Evolutionary conservation across 305 asterid genomes (phyloP), one percentile per base, ranked within the genome.

Genomic region (Fraxinus dipetala): DNA sequence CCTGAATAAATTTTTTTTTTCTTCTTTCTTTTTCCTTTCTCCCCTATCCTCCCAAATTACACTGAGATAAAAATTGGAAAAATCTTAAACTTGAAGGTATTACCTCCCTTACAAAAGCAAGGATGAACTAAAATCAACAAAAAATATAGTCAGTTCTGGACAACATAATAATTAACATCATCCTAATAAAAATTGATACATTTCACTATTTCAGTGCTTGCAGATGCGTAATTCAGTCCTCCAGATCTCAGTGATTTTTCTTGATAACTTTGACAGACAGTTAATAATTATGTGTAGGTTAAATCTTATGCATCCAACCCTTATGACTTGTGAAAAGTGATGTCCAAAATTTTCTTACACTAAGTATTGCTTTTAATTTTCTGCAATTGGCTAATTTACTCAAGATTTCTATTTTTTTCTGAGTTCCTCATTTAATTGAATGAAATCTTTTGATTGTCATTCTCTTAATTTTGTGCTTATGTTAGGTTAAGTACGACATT

Each of bases 401-500:
- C 75, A 56, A 79, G 22, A 76, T 80, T 70, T 67, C 72, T 59
- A 20, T 77, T 32, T 20, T 26, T 3, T 54, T 70, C 14, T n/a
- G 32, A 9, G 26, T 16, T 70, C 78, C 56, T 61, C 26, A 14
- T 80, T 72, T 30, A 28, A n/a, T 54, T 48, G 36, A 31, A 61
- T 75, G 77, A 14, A 73, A 69, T 32, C 31, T 20, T 38, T 72
- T 81, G 75, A 78, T 77, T 78, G 77, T 61, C 81, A 80, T 81
- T 76, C 85, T 79, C 45, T 67, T 63, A 75, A 30, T 22, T 82
- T 34, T 54, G 76, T 63, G 5, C 78, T 18, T 38, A 80, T 36
- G 18, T 30, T 84, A 95, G 99, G 91, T 89, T 95, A 91, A 93
- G 88, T 89, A 93, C 98, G 8, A 90, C 99, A 28, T 82, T 93